Percentiles rank a stretch among this genome's conserved stretches.
Evolutionary conservation across 768 basidiomycete species (phyloP).

Genomic region (Artomyces pyxidatus): DNA sequence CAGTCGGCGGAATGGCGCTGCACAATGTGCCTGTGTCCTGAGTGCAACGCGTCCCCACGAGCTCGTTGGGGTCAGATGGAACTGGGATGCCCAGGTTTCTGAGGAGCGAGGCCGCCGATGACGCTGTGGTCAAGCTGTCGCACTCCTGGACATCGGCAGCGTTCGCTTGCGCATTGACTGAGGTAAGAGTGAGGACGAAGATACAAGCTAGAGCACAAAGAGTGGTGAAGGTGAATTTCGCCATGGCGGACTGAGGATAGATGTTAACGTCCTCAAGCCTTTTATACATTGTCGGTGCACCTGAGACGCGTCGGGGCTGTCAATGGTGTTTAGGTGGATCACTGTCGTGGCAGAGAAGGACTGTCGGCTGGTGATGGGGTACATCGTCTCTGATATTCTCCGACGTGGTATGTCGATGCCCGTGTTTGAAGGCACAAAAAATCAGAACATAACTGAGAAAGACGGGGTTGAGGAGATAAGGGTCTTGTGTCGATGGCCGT

Average conservation of each 20-base stretch:
- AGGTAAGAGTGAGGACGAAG: not conserved
- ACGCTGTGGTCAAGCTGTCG: slow-evolving; percentile 1
- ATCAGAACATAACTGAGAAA: too few relatives aligned
- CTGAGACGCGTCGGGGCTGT: too few relatives aligned
- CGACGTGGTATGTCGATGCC: too few relatives aligned
- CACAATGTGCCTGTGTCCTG: not conserved
- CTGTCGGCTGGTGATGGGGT: too few relatives aligned
- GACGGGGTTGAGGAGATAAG: too few relatives aligned
- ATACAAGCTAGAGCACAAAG: too few relatives aligned
- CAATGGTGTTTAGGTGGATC: not conserved
- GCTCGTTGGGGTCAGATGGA: slow-evolving; percentile 1
- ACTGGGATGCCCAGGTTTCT: not conserved
- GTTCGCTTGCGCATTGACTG: not conserved
- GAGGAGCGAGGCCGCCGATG: not conserved
- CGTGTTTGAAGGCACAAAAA: too few relatives aligned
- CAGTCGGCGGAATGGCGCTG: not conserved
- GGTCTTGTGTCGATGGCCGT: too few relatives aligned
- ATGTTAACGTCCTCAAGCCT: too few relatives aligned
- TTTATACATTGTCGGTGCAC: too few relatives aligned
- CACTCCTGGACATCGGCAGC: not conserved
- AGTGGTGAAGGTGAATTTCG: not conserved
- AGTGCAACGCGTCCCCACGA: slow-evolving; percentile 1
- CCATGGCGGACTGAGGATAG: too few relatives aligned
- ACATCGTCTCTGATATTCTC: too few relatives aligned
- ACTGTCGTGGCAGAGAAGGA: not conserved